A percentile compares a stretch with the other conserved stretches of the same genome.
phyloP scores from a whole-genome alignment of 495 filamentous ascomycete genomes.

The Neurospora sp. region DNA sequence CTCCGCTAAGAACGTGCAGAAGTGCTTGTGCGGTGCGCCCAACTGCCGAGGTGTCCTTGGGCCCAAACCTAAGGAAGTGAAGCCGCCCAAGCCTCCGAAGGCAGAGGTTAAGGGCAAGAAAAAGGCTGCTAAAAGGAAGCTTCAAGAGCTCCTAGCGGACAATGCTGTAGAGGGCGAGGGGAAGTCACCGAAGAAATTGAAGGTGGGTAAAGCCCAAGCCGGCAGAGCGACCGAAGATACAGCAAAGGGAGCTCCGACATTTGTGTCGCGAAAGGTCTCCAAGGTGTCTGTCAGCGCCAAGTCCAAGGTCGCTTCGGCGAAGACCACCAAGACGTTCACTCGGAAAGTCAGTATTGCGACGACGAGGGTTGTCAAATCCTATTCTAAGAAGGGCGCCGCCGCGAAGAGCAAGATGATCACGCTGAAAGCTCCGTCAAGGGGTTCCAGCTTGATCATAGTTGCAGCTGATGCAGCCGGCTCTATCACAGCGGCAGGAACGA shows the following conservation, averaged over 20 bases:
- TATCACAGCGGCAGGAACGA: constrained; percentile 2
- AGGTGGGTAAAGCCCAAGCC: constrained; percentile 20
- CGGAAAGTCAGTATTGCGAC: constrained; percentile 10
- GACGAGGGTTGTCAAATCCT: constrained; percentile 17
- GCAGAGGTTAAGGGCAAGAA: constrained; percentile 20
- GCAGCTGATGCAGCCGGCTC: constrained; percentile 5
- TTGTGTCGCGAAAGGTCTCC: constrained; percentile 28
- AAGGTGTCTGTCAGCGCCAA: constrained; percentile 29
- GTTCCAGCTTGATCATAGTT: constrained; percentile 16
- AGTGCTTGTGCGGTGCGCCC: constrained; percentile 68
- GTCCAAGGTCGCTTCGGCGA: constrained; percentile 4
- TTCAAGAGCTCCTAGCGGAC: constrained; percentile 18
- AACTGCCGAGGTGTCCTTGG: constrained; percentile 74
- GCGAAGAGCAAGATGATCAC: constrained; percentile 5
- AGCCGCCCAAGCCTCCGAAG: constrained; percentile 28
- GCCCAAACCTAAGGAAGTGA: constrained; percentile 54
- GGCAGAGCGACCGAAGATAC: constrained; percentile 15
- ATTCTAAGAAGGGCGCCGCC: constrained; percentile 18
- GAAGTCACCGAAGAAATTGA: constrained; percentile 18
- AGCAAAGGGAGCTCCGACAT: constrained; percentile 19
- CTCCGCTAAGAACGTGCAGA: constrained; percentile 70
- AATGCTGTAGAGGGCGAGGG: constrained; percentile 2
- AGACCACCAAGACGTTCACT: constrained; percentile 4
- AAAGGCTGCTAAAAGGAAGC: constrained; percentile 24
- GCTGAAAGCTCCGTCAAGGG: constrained; percentile 6